Conservation (phyloP, 2,329 filamentous ascomycete species). For the Alternaria hordeiaustralica region DNA sequence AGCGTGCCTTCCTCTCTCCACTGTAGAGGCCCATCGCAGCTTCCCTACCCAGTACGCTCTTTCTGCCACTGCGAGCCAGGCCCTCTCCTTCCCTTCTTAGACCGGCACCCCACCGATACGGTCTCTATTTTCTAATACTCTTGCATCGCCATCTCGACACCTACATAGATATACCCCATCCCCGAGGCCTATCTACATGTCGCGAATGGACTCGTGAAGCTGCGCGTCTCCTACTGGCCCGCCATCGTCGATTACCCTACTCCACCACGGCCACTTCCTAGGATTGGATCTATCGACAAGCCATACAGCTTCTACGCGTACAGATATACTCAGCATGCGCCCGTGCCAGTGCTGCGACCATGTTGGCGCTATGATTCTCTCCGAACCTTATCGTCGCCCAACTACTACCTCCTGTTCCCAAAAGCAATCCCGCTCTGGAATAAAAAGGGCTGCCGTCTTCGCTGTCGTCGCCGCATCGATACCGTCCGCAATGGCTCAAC, state of each 20-base stretch:
- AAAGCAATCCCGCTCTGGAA: conserved; percentile 26
- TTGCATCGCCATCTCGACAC: conserved; percentile 1
- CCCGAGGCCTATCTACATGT: conserved; percentile 16
- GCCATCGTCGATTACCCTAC: conserved; percentile 20
- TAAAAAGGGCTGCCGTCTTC: conserved; percentile 28
- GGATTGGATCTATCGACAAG: conserved; percentile 13
- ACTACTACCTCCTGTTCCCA: conserved; percentile 23
- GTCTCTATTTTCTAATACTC: conserved; percentile 21
- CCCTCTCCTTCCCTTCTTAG: conserved; percentile 34
- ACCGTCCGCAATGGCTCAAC: conserved; percentile 47
- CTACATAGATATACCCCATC: conserved; percentile 23
- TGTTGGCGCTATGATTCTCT: conserved; percentile 10
- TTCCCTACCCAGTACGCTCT: conserved; percentile 46
- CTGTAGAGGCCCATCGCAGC: conserved; percentile 39
- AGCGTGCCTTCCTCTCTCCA: conserved; percentile 31
- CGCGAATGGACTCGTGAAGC: conserved; percentile 43
- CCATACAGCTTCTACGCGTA: conserved; percentile 14
- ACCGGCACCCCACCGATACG: conserved; percentile 24
- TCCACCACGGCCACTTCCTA: conserved; percentile 18
- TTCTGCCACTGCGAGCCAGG: conserved; percentile 42
- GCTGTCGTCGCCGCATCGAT: conserved; percentile 37
- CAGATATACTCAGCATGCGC: conserved; percentile 24
- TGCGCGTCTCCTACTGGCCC: conserved; percentile 37
- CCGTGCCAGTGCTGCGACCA: conserved; percentile 17
- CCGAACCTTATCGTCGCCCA: conserved; percentile 17